phyloP scores from a whole-genome alignment of 768 basidiomycete species.

The Rhodosporidiobolus odoratus region DNA sequence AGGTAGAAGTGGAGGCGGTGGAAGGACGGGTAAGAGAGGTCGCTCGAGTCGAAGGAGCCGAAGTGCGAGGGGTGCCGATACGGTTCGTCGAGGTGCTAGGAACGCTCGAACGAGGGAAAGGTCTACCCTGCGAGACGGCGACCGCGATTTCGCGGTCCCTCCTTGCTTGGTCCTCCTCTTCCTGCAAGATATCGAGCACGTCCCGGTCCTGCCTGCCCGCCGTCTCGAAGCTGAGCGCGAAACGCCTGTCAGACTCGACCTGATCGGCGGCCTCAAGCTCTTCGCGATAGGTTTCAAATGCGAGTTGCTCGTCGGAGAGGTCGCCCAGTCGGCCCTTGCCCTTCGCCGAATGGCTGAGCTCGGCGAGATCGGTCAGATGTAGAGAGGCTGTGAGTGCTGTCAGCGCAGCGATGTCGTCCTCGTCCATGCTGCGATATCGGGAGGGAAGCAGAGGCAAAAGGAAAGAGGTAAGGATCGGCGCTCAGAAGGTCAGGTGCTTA shows the following conservation, averaged over 20 bases:
- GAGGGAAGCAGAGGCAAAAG: neutral
- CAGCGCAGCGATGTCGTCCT: neutral
- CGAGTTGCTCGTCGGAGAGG: neutral
- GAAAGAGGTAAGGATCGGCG: neutral
- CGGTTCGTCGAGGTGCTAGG: too few relatives aligned
- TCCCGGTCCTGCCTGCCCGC: neutral
- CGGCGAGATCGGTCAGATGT: slow-evolving; percentile 1
- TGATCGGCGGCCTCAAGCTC: neutral
- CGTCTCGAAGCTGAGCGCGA: slow-evolving; percentile 1
- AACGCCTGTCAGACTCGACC: neutral
- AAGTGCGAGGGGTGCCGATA: neutral
- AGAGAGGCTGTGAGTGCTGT: neutral
- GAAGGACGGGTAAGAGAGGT: neutral
- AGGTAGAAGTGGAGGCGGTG: neutral
- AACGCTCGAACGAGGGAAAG: neutral
- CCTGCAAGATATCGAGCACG: neutral
- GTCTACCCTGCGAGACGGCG: neutral
- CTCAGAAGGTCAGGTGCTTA: too few relatives aligned
- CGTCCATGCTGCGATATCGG: neutral
- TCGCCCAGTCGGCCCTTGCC: neutral
- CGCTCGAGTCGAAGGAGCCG: neutral
- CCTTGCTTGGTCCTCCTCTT: neutral
- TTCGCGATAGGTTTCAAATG: neutral
- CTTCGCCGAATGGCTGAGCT: neutral
- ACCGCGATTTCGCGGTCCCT: neutral